Base-by-base conservation (phyloP, 2,329 filamentous ascomycete genomes). In the Ascochyta viciae-villosae region DNA sequence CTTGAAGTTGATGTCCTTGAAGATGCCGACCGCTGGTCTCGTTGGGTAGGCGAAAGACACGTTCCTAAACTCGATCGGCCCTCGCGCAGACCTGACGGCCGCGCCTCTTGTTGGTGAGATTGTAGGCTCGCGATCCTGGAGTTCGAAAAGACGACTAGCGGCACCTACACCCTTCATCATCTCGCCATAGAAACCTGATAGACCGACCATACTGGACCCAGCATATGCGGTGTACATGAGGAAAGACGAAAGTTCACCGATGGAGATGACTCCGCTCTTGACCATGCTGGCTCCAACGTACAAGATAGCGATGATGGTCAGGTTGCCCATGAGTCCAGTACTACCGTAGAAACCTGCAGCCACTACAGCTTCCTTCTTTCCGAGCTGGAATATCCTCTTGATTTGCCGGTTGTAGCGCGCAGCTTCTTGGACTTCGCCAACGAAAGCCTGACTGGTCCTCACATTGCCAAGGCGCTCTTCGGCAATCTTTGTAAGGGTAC, bases 161-260 rank as follows among this genome's bases (percentile, higher is more conserved):
- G 95, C 95, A 68, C 96, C 95, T 4, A 96, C 94, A 38, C 96
- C 96, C 77, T 99, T 99, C 95, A 99, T 99, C 59, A 99, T 83
- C 74, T 99, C 95, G 0, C 93, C 96, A 77, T 97, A 99, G 78
- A 99, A 99, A 53, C 91, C 92, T 4, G 92, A 96, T 1, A 99
- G 82, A 4, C 95, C 95, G 66, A 98, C 96, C 61, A 99, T 85
- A 76, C 91, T 96, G 44, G 91, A 95, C 16, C 87, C 87, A 49
- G 87, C 87, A 66, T 89, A 98, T 3, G 91, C 94, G 3, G 93
- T 96, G 76, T 98, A 99, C 94, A 99, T 98, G 80, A 99, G 85
- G 77, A 99, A 99, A 0, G 92, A 96, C 1, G 95, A 96, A 39
- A 99, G 79, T 63, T 99, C 94, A 66, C 95, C 95, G 43, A 98